Base-by-base conservation (phyloP, 1,284 basidiomycete species). In the Phaffia rhodozyma region DNA sequence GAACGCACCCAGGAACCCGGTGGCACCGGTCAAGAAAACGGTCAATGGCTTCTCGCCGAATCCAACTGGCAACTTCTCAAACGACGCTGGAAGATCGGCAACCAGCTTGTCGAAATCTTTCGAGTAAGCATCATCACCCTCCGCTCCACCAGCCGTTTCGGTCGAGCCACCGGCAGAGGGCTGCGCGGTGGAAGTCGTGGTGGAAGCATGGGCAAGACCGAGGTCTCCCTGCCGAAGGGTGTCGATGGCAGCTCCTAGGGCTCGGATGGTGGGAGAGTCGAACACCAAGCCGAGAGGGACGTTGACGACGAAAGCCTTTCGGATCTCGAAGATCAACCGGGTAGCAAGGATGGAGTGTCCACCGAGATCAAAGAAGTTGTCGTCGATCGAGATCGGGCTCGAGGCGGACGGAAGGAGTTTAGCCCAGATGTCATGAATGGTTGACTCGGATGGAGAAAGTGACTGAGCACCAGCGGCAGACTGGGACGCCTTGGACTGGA, bases 281-380 rank as follows among this genome's bases (percentile, higher is more conserved):
- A 97, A 99, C 34, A 98, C 86, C 55, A 97, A 80, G 11, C 92
- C 91, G 23, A 99, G 80, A 0, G 96, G 94, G 2, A 91, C 91
- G 66, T 93, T 86, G 52, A 97, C 82, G 18, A 94, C 86, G 72
- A 98, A 94, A 0, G 82, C 79, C 78, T 94, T 97, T 73, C 96
- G 86, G 66, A 99, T 86, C 76, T 97, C 91, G 73, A 99, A 98
- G 69, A 98, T 91, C 67, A 98, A 83, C 34, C 94, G 85, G 3
- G 94, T 99, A 0, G 94, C 96, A 29, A 98, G 83, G 71, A 99
- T 97, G 18, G 96, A 98, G 78, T 99, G 96, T 1, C 96, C 96
- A 49, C 96, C 96, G 34, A 98, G 82, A 75, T 99, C 96, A 77
- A 97, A 98, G 83, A 99, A 99, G 75, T 84, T 91, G 72, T 98